Evolutionary conservation across 2,329 filamentous ascomycete genomes (phyloP).

Genomic region (Erysiphe pulchra): DNA sequence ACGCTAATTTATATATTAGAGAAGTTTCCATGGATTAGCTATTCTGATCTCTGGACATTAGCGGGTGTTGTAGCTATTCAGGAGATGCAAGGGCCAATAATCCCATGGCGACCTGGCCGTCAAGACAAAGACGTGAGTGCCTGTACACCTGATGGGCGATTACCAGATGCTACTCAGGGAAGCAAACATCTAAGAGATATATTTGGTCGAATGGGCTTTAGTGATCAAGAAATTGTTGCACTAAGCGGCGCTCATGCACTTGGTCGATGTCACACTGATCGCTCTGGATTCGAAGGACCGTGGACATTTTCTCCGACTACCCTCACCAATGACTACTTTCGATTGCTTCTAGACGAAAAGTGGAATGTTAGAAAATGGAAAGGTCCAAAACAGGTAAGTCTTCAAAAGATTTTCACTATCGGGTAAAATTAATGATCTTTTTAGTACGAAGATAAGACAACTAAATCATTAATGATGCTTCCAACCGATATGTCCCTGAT

Average conservation of each 20-base stretch:
- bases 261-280: conserved; percentile 69
- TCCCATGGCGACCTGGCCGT: conserved; percentile 78
- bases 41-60: conserved; percentile 94
- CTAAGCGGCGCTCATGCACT: conserved; percentile 66
- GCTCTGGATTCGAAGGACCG: conserved; percentile 67
- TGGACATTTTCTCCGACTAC: conserved; percentile 85
- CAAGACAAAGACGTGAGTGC: conserved; percentile 50
- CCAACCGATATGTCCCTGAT: conserved; percentile 73
- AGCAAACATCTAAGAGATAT: conserved; percentile 67
- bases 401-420: neutral
- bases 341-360: conserved; percentile 69
- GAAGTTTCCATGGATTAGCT: conserved; percentile 84
- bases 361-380: conserved; percentile 84
- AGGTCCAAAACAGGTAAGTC: conserved; percentile 44
- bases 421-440: conserved; percentile 1
- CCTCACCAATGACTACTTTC: conserved; percentile 87
- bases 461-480: conserved; percentile 89
- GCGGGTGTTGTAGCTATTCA: conserved; percentile 66
- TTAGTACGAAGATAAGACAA: conserved; percentile 64
- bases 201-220: conserved; percentile 94
- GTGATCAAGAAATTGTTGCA: conserved; percentile 89
- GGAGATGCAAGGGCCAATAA: conserved; percentile 73
- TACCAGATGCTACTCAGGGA: conserved; percentile 58
- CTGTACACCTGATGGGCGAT: conserved; percentile 84
- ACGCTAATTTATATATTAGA: conserved; percentile 16